Percentiles rank a stretch among this genome's conserved stretches.
Evolutionary conservation across 2,329 filamentous ascomycete genomes (phyloP).

Genomic region (Ceratocystis colombiana): DNA sequence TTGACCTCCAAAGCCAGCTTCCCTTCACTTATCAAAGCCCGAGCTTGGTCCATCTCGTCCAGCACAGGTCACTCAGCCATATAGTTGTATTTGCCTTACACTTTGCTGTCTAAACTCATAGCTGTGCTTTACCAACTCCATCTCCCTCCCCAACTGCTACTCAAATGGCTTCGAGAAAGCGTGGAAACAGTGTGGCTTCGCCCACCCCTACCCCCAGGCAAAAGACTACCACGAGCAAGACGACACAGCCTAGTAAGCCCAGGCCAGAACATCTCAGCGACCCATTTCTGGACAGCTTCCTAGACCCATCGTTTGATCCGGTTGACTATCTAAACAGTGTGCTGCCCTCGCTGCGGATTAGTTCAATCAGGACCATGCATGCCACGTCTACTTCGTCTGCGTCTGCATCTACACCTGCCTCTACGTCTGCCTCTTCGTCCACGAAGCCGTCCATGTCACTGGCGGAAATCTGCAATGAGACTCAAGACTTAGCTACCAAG

Average conservation of each 20-base stretch:
- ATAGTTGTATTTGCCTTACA: neutral
- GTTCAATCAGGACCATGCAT: no score
- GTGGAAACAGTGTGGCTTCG: constrained; percentile 19
- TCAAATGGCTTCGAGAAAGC: constrained; percentile 22
- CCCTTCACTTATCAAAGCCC: neutral
- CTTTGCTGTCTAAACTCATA: neutral
- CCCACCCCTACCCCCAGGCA: constrained; percentile 21
- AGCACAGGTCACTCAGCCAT: neutral
- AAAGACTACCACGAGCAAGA: constrained; percentile 20
- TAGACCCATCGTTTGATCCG: constrained; percentile 67
- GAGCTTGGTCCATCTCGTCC: no score
- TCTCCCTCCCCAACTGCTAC: neutral
- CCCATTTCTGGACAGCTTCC: constrained; percentile 62
- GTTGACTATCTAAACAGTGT: constrained; percentile 74
- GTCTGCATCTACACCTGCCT: neutral
- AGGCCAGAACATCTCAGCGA: constrained; percentile 59
- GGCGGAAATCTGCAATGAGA: constrained; percentile 66
- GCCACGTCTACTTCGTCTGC: neutral
- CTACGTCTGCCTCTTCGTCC: neutral
- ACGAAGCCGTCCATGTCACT: constrained; percentile 43
- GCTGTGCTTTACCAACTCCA: neutral
- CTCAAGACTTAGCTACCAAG: constrained; percentile 75
- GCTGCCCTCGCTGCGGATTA: constrained; percentile 54
- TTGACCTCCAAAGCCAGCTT: neutral
- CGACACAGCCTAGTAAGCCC: constrained; percentile 34